A percentile compares a stretch with the other conserved stretches of the same genome.
Conservation (phyloP, 768 basidiomycete genomes). For the Xerocomellus dryophilus region DNA sequence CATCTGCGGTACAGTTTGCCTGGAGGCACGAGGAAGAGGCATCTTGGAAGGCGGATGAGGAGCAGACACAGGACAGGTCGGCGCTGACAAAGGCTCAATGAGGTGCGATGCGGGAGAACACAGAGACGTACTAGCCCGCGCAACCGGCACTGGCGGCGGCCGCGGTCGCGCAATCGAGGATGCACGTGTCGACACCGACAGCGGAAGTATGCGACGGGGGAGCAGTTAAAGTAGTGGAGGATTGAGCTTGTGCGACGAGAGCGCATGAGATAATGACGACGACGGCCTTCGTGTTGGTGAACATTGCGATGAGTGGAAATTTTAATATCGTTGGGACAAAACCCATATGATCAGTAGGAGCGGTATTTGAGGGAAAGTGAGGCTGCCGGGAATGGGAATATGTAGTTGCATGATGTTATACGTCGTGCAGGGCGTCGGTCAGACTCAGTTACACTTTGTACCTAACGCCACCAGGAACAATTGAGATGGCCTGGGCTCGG, state of each 20-base stretch:
- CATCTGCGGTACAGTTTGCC: conserved; percentile 31
- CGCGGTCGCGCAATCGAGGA: neutral
- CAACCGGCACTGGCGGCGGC: conserved; percentile 6
- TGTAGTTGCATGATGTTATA: neutral
- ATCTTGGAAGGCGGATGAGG: conserved; percentile 35
- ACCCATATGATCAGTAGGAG: too few relatives aligned
- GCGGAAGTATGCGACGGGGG: conserved; percentile 5
- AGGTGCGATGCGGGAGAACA: neutral
- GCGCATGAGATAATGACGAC: conserved; percentile 11
- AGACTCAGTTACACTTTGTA: too few relatives aligned
- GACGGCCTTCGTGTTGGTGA: conserved; percentile 18
- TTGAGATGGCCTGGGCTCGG: too few relatives aligned
- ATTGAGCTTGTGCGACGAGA: conserved; percentile 9
- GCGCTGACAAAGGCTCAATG: conserved; percentile 25
- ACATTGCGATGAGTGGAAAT: conserved; percentile 9
- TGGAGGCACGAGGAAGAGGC: conserved; percentile 33
- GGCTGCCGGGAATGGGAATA: conserved; percentile 8
- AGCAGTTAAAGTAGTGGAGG: neutral
- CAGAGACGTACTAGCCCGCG: conserved; percentile 11
- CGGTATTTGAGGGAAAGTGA: conserved; percentile 14
- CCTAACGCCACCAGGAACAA: too few relatives aligned
- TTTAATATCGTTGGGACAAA: neutral
- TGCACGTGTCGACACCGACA: conserved; percentile 7
- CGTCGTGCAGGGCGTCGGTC: neutral
- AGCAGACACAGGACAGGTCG: conserved; percentile 39